Conservation (phyloP, 2,329 filamentous ascomycete species). For the Didymella sp. region DNA sequence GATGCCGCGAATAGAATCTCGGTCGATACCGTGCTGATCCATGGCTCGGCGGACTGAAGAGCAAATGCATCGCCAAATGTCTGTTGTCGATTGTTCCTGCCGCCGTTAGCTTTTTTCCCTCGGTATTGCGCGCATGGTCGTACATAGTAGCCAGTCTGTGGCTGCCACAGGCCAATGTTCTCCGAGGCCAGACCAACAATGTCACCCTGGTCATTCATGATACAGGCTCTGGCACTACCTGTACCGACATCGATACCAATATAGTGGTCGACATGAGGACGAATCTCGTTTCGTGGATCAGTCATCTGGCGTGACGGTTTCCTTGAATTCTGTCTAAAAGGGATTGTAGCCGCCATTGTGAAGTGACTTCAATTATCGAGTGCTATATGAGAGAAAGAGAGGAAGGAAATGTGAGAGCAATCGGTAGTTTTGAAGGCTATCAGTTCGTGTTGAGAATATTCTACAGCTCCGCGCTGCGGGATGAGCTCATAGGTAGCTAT, state of each 20-base stretch:
- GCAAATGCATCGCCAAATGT: slow-evolving; percentile 97
- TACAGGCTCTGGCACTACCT: slow-evolving; percentile 91
- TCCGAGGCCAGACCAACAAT: slow-evolving; percentile 70
- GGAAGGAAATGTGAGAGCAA: neutral
- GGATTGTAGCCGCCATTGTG: slow-evolving; percentile 36
- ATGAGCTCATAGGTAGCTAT: slow-evolving; percentile 50
- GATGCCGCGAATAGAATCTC: slow-evolving; percentile 80
- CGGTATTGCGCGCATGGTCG: neutral
- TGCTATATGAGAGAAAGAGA: neutral
- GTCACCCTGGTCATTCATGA: slow-evolving; percentile 90
- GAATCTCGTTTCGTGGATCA: slow-evolving; percentile 64
- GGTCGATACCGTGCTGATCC: slow-evolving; percentile 79
- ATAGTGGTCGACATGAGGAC: slow-evolving; percentile 65
- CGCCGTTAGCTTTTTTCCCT: slow-evolving; percentile 17
- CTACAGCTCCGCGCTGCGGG: slow-evolving; percentile 36
- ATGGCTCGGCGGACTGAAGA: slow-evolving; percentile 83
- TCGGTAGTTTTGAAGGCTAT: slow-evolving; percentile 6
- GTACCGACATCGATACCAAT: slow-evolving; percentile 97
- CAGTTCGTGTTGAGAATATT: slow-evolving; percentile 43
- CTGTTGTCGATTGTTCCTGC: slow-evolving; percentile 94
- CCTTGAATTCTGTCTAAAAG: slow-evolving; percentile 38
- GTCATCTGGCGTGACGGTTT: slow-evolving; percentile 55
- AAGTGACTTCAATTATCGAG: slow-evolving; percentile 3
- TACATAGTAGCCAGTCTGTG: slow-evolving; percentile 63
- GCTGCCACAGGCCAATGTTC: slow-evolving; percentile 62